Conservation (phyloP, 2,329 filamentous ascomycete genomes). For the Lasiodiplodia sp. region DNA sequence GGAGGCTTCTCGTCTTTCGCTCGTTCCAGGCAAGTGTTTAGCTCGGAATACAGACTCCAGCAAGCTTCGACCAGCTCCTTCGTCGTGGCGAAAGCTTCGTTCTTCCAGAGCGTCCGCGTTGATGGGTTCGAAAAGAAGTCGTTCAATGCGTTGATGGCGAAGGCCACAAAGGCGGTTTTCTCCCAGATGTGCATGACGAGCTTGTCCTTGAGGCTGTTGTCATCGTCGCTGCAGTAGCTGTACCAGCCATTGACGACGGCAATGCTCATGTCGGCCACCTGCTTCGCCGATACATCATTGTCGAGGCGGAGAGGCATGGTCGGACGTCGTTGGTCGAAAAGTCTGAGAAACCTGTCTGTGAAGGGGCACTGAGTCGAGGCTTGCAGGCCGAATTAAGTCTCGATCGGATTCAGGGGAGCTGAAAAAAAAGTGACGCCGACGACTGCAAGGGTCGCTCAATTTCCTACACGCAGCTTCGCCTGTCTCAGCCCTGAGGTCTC, state of each 20-base stretch:
- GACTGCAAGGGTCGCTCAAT: slow-evolving; percentile 11
- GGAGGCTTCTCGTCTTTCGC: neutral
- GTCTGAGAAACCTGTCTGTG: neutral
- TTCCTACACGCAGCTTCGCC: neutral
- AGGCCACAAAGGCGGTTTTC: neutral
- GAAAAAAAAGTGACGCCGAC: neutral
- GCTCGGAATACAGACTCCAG: neutral
- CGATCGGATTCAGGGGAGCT: slow-evolving; percentile 1
- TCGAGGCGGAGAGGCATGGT: neutral
- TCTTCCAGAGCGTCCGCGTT: neutral
- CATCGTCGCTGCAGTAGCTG: neutral
- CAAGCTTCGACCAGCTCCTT: neutral
- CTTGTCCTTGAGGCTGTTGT: neutral
- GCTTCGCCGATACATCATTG: neutral
- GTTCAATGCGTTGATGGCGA: neutral
- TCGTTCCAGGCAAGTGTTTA: neutral
- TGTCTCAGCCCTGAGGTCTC: slow-evolving; percentile 7
- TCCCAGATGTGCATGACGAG: neutral
- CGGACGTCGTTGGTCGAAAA: neutral
- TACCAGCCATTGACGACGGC: neutral
- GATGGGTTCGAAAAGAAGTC: neutral
- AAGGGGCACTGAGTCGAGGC: neutral
- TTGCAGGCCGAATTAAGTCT: neutral
- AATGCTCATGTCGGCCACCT: neutral
- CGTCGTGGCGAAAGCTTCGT: neutral